Evolutionary conservation across 2,329 filamentous ascomycete genomes (phyloP).

Genomic region (Botryotinia narcissicola): DNA sequence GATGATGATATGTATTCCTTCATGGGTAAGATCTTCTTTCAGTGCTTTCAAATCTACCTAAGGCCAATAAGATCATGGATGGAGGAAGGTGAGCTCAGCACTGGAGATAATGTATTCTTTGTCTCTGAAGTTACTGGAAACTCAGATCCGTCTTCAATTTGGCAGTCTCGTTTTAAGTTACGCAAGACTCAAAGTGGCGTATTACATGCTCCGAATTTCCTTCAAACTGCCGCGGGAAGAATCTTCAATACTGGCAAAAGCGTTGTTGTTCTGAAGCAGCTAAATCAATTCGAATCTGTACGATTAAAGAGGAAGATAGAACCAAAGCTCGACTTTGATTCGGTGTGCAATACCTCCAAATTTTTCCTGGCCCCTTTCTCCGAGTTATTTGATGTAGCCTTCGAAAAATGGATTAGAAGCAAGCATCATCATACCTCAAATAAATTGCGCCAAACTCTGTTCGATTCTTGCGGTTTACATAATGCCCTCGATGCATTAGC

Average conservation of each 20-base stretch:
- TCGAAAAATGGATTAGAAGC: slow-evolving; percentile 73
- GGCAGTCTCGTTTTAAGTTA: slow-evolving; percentile 72
- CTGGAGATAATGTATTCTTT: slow-evolving; percentile 71
- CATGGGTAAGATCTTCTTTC: slow-evolving; percentile 69
- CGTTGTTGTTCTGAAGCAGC: slow-evolving; percentile 74
- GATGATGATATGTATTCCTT: slow-evolving; percentile 60
- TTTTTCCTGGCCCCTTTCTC: slow-evolving; percentile 63
- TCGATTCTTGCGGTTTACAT: slow-evolving; percentile 66
- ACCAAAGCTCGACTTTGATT: slow-evolving; percentile 54
- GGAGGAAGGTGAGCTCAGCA: slow-evolving; percentile 68
- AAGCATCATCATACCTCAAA: slow-evolving; percentile 69
- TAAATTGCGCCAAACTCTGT: slow-evolving; percentile 64
- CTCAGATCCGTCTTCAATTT: slow-evolving; percentile 63
- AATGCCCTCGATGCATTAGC: slow-evolving; percentile 65
- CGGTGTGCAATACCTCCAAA: slow-evolving; percentile 50
- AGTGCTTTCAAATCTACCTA: slow-evolving; percentile 79
- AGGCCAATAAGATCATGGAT: slow-evolving; percentile 82
- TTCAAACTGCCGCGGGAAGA: slow-evolving; percentile 64
- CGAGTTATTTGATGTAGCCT: slow-evolving; percentile 68
- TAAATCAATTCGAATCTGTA: slow-evolving; percentile 53
- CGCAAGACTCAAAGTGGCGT: slow-evolving; percentile 57
- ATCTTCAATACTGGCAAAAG: slow-evolving; percentile 90
- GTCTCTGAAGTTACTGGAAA: slow-evolving; percentile 58
- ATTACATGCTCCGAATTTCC: slow-evolving; percentile 70
- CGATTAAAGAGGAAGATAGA: slow-evolving; percentile 40